Evolutionary conservation across 2,329 filamentous ascomycete species (phyloP).

Genomic region (Hypoxylon sp.): DNA sequence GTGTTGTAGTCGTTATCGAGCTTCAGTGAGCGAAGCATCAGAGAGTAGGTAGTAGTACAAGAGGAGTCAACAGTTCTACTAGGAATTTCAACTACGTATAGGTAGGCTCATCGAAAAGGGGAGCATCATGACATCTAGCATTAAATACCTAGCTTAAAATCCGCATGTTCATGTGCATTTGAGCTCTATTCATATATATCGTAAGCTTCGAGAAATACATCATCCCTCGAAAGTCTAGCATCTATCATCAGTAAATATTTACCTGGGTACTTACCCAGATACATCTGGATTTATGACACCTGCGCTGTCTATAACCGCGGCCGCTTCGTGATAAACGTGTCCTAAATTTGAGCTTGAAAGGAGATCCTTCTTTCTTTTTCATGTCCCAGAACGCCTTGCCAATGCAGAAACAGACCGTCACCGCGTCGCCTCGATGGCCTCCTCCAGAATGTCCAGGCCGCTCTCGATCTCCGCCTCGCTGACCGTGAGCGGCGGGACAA

Average conservation of each 20-base stretch:
- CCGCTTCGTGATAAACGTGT: conserved; percentile 10
- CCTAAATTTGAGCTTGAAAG: conserved; percentile 9
- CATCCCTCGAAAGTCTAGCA: not conserved
- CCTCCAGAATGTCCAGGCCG: conserved; percentile 80
- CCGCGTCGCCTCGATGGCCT: conserved; percentile 65
- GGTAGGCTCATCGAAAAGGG: no score
- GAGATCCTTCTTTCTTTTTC: conserved; percentile 29
- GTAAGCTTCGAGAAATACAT: not conserved
- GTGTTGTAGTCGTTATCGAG: no score
- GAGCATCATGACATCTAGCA: no score
- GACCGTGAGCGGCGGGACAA: conserved; percentile 89
- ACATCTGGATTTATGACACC: not conserved
- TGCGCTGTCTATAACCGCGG: not conserved
- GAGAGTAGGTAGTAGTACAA: no score
- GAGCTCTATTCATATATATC: no score
- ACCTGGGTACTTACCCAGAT: not conserved
- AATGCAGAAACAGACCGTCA: conserved; percentile 16
- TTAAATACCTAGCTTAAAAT: no score
- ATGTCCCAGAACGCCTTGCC: conserved; percentile 33
- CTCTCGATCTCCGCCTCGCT: conserved; percentile 82
- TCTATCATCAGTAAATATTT: not conserved
- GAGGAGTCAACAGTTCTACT: no score
- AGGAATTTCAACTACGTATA: no score
- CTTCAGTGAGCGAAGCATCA: no score
- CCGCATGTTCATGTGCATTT: no score